phyloP scores from a whole-genome alignment of 176 grass and related monocot species.

The sorghum (Sorghum bicolor) region Sorghum_bicolor_NCBIv3 NC_012872.2:64399001-64399500 shows the following conservation, averaged over 20 bases:
- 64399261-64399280: not conserved
- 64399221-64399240: not conserved
- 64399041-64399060: constrained; percentile 31
- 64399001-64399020: not conserved
- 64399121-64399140: not conserved
- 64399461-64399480: too few species aligned
- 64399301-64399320: too few species aligned
- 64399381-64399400: too few species aligned
- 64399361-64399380: too few species aligned
- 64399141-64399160: not conserved
- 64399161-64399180: not conserved
- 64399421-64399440: too few species aligned
- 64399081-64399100: not conserved
- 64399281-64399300: not conserved
- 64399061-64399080: not conserved
- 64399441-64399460: too few species aligned
- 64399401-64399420: too few species aligned
- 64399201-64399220: not conserved
- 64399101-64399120: too few species aligned
- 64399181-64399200: not conserved
- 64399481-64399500: too few species aligned
- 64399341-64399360: too few species aligned
- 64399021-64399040: not conserved
- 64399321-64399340: too few species aligned
- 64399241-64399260: not conserved